Evolutionary conservation across 2,329 filamentous ascomycete species (phyloP), one percentile per base, ranked within the genome.

Genomic region (Trichoderma lentiforme): DNA sequence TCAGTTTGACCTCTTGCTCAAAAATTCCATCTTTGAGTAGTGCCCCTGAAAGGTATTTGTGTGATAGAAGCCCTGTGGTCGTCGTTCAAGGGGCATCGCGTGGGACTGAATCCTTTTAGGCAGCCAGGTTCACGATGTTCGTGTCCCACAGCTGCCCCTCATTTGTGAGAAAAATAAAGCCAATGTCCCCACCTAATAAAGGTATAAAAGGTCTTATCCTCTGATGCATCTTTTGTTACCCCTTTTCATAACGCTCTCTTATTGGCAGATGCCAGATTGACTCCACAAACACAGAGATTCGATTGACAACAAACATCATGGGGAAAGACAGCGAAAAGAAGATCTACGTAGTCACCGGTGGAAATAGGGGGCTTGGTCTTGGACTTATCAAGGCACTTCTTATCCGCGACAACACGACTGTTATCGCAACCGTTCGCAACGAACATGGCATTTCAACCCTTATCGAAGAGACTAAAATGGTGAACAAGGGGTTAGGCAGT

Each of bases 391-490:
- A 76, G 43, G 69, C 74, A 0, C 79, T 84, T 58, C 79, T 86
- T 1, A 80, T 84, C 36, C 86, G 87, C 24, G 83, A 87, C 74
- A 87, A 88, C 74, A 87, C 90, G 76, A 88, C 79, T 2, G 76
- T 83, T 60, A 77, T 84, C 24, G 82, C 81, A 2, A 80, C 79
- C 1, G 82, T 83, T 4, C 81, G 83, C 15, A 76, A 78, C 62
- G 74, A 78, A 3, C 39, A 73, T 14, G 68, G 76, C 2, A 51
- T 73, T 0, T 72, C 74, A 0, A 73, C 73, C 0, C 73, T 79
- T 7, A 65, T 74, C 5, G 66, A 79, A 4, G 73, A 74, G 6
- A 57, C 8, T 8, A 9, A 24, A 12, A 30, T 68, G 0, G 73
- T 81, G 0, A 72, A 78, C 2, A 78, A 70, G 1, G 82, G 77